Base-by-base conservation (phyloP, 140 eudicot genomes). In the Bidens hawaiensis region DNA sequence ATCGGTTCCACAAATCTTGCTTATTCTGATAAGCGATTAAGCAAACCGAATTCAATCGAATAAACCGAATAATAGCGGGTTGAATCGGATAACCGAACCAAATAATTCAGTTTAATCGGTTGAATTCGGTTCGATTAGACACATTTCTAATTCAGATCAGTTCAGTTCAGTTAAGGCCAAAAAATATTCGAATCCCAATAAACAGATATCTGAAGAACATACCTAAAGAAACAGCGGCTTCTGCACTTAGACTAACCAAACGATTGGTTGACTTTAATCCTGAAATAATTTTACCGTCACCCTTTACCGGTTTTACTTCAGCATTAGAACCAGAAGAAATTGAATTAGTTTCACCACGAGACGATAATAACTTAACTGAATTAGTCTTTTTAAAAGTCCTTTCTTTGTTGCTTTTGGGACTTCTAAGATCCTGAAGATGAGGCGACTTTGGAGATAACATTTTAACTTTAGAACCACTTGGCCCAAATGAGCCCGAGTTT, bases 381-480 rank as follows among this genome's bases (percentile, higher is more conserved):
- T 69, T 79, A 68, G 69, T 88, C 62, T 88, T 83, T 76, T 90
- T 91, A 52, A 87, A 76, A 31, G 55, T 79, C 54, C 82, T 68
- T 18, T 87, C 87, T 67, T 82, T 84, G 54, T 78, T 76, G 58
- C 68, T 76, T 65, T 77, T 84, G 25, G 48, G 50, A 33, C 83
- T 76, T 72, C 69, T 80, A 13, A 52, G 43, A 53, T 90, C 94
- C 65, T 57, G 88, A 67, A 38, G 64, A 61, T 74, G 83, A 55
- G 91, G 28, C 21, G 65, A 78, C 16, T 43, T 43, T n/a, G 49
- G 49, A 43, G 49, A 43, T 52, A 84, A 64, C 94, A 79, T 82
- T 79, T 87, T 87, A 30, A 74, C 89, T 79, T 83, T 90, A 12
- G 95, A 82, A 54, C 86, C 90, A 41, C 61, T 47, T 8, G 66